Base-by-base conservation (phyloP, 176 grass and related monocot genomes). In the Juncus effusus region DNA sequence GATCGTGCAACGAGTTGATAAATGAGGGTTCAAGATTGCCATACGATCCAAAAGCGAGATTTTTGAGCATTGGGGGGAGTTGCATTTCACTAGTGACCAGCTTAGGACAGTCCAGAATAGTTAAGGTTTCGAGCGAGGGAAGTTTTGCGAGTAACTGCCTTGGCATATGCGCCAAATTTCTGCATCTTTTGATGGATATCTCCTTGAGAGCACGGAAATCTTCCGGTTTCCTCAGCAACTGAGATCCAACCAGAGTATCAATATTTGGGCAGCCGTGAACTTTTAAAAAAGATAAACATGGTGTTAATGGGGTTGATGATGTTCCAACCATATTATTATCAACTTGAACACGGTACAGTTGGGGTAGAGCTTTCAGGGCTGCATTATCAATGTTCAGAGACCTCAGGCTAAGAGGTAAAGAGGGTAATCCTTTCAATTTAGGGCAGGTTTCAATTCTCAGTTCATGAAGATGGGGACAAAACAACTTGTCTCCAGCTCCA, bases 131-230 rank as follows among this genome's bases (percentile, higher is more conserved):
- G 38, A 82, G 44, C 44, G 38, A 63, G 16, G 45, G 15, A 61
- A 42, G 73, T 65, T 41, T 38, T 36, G 53, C 56, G 36, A 59
- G 57, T 0, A 38, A 16, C 62, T 76, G 38, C 0, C 12, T 10
- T 5, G 73, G 79, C n/a, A 82, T 40, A 71, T 64, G 57, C 37
- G 37, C 13, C 15, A 82, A n/a, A 61, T 75, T 70, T 63, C 36
- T 4, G 56, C 73, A 82, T 52, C 39, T 0, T 36, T 0, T 0
- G 62, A 76, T 11, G 3, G 1, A 13, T 45, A 82, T 68, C 36
- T 55, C 52, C 36, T 40, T 47, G 2, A 81, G 56, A 28, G 10
- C 16, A 8, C 11, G 56, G 7, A 75, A 74, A 60, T 67, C 36
- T 67, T 67, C 16, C 13, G 51, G 51, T 37, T 53, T 44, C 6